Evolutionary conservation across 345 rosid species (phyloP).

Genomic region (Nasturtium officinale): DNA sequence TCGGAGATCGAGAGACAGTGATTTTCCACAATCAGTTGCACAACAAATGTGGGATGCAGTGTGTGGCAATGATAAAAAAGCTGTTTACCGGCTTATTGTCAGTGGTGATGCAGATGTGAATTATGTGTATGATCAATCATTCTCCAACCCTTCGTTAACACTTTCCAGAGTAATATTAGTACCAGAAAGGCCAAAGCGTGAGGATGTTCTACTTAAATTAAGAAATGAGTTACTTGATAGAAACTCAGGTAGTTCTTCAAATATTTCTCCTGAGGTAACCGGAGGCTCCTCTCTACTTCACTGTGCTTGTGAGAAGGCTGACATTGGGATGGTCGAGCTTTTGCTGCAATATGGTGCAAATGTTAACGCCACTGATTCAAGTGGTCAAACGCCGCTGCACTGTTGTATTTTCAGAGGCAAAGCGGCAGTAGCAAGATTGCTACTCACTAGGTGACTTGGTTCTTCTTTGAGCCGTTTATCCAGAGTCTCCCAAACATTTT

Average conservation of each 20-base stretch:
- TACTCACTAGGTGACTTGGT: conserved; percentile 73
- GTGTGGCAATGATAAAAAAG: conserved; percentile 83
- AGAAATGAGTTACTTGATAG: conserved; percentile 66
- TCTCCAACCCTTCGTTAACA: conserved; percentile 66
- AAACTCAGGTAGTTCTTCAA: conserved; percentile 61
- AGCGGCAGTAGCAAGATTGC: conserved; percentile 67
- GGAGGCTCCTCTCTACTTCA: conserved; percentile 87
- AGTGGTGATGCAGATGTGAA: conserved; percentile 76
- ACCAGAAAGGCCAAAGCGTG: conserved; percentile 68
- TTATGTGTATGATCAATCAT: conserved; percentile 62
- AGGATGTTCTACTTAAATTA: conserved; percentile 57
- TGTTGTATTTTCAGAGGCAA: conserved; percentile 69
- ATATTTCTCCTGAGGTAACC: conserved; percentile 57
- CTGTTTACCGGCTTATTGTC: conserved; percentile 82
- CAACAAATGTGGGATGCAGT: conserved; percentile 92
- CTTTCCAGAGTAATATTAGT: conserved; percentile 84
- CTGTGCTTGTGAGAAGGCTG: conserved; percentile 95
- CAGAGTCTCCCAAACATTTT: conserved; percentile 6
- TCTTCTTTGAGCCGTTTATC: conserved; percentile 21
- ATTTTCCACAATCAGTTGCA: conserved; percentile 54
- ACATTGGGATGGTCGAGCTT: conserved; percentile 96
- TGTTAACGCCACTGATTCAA: conserved; percentile 72
- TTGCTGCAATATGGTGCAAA: conserved; percentile 92
- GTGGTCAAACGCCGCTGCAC: conserved; percentile 84
- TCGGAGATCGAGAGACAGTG: conserved; percentile 68